Evolutionary conservation across 1,284 basidiomycete species (phyloP).

Genomic region (Melampsora americana): DNA sequence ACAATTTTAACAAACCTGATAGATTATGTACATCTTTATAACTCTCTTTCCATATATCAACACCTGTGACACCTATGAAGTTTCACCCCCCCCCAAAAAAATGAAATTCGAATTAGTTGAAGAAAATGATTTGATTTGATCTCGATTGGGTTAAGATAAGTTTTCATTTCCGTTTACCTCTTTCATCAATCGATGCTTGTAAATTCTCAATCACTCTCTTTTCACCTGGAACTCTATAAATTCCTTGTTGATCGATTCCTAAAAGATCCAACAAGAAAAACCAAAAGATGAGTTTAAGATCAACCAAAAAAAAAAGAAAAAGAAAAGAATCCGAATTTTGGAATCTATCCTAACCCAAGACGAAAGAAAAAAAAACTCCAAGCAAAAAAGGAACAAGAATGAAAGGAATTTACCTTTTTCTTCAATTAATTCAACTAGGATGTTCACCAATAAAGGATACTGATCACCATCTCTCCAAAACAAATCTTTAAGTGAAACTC

Average conservation of each 20-base stretch:
- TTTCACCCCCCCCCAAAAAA: too few species aligned
- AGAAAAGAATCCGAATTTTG: too few species aligned
- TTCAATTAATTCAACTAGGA: conserved; percentile 38
- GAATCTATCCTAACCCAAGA: too few species aligned
- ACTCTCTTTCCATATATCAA: conserved; percentile 36
- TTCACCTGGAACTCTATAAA: conserved; percentile 36
- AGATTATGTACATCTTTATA: conserved; percentile 39
- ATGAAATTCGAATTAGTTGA: too few species aligned
- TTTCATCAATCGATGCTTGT: conserved; percentile 39
- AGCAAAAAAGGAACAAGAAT: neutral
- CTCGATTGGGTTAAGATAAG: too few species aligned
- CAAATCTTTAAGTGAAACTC: conserved; percentile 32
- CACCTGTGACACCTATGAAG: conserved; percentile 16
- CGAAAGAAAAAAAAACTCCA: too few species aligned
- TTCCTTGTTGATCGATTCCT: conserved; percentile 42
- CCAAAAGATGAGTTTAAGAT: too few species aligned
- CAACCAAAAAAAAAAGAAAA: conserved; percentile 1
- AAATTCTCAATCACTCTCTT: conserved; percentile 38
- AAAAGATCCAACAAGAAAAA: neutral
- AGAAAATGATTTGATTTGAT: too few species aligned
- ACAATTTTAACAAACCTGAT: conserved; percentile 33
- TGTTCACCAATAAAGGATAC: conserved; percentile 29
- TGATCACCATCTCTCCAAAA: conserved; percentile 37
- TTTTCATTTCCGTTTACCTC: too few species aligned
- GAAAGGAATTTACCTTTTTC: conserved; percentile 21